phyloP scores from a whole-genome alignment of 768 basidiomycete species.

The Punctularia strigosozonata region DNA sequence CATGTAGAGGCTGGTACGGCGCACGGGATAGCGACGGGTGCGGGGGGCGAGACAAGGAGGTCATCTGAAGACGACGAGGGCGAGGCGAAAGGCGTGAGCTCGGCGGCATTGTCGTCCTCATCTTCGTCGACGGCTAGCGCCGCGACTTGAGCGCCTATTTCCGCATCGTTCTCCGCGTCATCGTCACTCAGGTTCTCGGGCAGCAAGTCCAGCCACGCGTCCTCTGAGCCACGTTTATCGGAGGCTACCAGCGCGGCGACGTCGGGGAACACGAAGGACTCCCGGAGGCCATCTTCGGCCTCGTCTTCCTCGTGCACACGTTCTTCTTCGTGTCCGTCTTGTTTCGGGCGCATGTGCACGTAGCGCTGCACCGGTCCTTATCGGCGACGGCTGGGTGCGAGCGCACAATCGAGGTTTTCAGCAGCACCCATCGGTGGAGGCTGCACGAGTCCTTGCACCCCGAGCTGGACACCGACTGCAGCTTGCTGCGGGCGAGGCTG shows the following conservation, averaged over 20 bases:
- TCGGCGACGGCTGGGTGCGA: conserved; percentile 31
- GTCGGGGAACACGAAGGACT: conserved; percentile 77
- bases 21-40: conserved; percentile 29
- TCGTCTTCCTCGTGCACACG: conserved; percentile 28
- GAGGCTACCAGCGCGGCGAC: conserved; percentile 40
- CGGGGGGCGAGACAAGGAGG: conserved; percentile 35
- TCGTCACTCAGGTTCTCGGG: conserved; percentile 62
- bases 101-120: conserved; percentile 44
- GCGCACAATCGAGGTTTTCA: conserved; percentile 71
- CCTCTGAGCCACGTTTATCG: conserved; percentile 41
- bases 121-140: no score
- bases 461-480: conserved; percentile 47
- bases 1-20: conserved; percentile 53
- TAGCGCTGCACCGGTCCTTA: no score
- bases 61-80: conserved; percentile 75
- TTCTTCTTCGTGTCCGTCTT: conserved; percentile 38
- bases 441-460: conserved; percentile 52
- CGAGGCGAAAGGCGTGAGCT: conserved; percentile 52
- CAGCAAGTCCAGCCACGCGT: conserved; percentile 74
- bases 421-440: conserved; percentile 78
- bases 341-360: conserved; percentile 26
- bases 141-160: no score
- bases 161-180: no score
- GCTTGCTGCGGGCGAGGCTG: conserved; percentile 60
- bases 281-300: no score